phyloP scores from a whole-genome alignment of 257 asterid genomes.

The Asclepias syriaca region DNA sequence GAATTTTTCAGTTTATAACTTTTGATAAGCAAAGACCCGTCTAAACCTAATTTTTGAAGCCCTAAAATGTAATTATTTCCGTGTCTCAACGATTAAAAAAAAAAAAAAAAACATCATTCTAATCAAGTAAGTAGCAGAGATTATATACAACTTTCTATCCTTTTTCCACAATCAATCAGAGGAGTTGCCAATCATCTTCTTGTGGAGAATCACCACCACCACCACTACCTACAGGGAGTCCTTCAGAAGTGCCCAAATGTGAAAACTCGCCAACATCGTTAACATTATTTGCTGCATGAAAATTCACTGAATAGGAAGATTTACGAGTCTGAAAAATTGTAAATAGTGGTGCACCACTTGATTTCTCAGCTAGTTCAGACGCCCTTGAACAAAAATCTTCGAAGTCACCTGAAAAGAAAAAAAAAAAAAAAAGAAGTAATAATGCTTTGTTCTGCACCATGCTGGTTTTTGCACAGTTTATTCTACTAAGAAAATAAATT shows the following conservation, averaged over 20 bases:
- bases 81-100: too few relatives aligned
- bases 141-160: conserved; percentile 20
- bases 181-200: conserved; percentile 97
- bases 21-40: too few relatives aligned
- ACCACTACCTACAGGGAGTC: conserved; percentile 4
- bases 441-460: background rate
- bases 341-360: conserved; percentile 89
- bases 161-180: conserved; percentile 26
- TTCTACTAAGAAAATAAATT: background rate
- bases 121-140: background rate
- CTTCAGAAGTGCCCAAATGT: conserved; percentile 31
- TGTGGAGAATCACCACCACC: conserved; percentile 33
- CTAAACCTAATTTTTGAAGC: too few relatives aligned
- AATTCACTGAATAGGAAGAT: conserved; percentile 22
- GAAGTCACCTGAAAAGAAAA: conserved; percentile 56
- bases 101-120: background rate
- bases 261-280: conserved; percentile 15
- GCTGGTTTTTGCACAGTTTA: background rate
- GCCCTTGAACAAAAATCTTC: conserved; percentile 77
- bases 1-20: too few relatives aligned
- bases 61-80: too few relatives aligned
- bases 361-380: conserved; percentile 48
- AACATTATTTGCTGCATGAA: conserved; percentile 13
- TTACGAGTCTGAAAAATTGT: conserved; percentile 57
- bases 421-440: background rate